Conservation (phyloP, 169 alveolate species). For the Plasmodium vivax region DNA sequence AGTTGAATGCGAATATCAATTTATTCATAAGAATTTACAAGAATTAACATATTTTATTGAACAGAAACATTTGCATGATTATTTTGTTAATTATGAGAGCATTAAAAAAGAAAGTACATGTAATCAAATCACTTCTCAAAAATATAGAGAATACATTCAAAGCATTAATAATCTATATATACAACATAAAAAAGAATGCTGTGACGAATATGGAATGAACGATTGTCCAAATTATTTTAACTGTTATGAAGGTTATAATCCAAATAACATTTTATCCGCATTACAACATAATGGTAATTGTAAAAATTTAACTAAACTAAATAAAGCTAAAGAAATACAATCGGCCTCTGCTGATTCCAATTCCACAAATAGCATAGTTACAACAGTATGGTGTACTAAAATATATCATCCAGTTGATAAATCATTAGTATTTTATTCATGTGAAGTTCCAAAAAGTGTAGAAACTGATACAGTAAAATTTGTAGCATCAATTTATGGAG, state of each 20-base stretch:
- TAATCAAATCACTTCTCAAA: not conserved
- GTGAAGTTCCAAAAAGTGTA: too few relatives aligned
- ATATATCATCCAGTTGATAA: too few relatives aligned
- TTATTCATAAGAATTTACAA: not conserved
- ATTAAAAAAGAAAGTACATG: not conserved
- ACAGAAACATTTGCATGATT: not conserved
- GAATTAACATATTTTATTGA: not conserved
- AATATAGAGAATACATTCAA: not conserved
- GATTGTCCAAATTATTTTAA: not conserved
- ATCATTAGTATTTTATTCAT: too few relatives aligned
- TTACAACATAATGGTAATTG: not conserved
- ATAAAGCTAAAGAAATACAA: too few relatives aligned
- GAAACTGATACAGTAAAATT: too few relatives aligned
- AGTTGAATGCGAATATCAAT: not conserved
- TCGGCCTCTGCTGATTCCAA: too few relatives aligned
- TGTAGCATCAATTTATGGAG: too few relatives aligned
- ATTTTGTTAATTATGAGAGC: not conserved
- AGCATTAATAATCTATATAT: not conserved
- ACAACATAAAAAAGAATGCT: not conserved
- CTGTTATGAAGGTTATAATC: not conserved
- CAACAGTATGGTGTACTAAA: too few relatives aligned
- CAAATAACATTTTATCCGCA: not conserved
- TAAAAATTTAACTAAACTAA: too few relatives aligned
- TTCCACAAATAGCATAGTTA: too few relatives aligned
- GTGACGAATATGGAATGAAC: not conserved